Percentiles rank a stretch among this genome's conserved stretches.
These are phyloP conservation scores for Hypoxylon intermedium DNA, from an alignment of 495 filamentous ascomycete genomes.

Conservation along the genomic window DNA sequence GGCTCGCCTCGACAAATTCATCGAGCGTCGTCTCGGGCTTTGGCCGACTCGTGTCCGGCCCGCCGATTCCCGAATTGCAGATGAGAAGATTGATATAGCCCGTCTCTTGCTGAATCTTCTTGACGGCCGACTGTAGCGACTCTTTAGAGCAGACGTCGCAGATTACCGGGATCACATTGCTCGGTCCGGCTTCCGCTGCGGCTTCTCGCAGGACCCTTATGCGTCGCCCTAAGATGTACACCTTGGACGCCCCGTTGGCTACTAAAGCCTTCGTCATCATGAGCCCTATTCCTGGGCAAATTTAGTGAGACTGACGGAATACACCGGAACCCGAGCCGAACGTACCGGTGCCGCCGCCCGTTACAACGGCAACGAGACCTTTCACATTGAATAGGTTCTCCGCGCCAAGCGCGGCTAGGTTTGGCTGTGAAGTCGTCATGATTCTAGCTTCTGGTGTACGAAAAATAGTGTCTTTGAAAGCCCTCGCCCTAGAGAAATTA, in stretches of 20 bases:
- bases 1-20: constrained; percentile 60
- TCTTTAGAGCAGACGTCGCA: constrained; percentile 73
- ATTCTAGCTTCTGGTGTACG: constrained; percentile 8
- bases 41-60: constrained; percentile 52
- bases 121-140: constrained; percentile 61
- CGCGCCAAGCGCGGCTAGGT: constrained; percentile 38
- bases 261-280: constrained; percentile 72
- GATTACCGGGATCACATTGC: constrained; percentile 63
- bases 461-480: too few species aligned
- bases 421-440: constrained; percentile 11
- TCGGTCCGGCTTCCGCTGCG: constrained; percentile 47
- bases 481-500: too few species aligned
- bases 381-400: constrained; percentile 63
- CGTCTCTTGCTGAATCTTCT: constrained; percentile 59
- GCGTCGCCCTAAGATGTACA: constrained; percentile 77
- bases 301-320: not conserved
- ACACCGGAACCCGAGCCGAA: not conserved
- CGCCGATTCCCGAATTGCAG: constrained; percentile 70
- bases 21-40: constrained; percentile 51
- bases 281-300: constrained; percentile 64
- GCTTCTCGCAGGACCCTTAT: constrained; percentile 61
- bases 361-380: constrained; percentile 68
- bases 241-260: constrained; percentile 67
- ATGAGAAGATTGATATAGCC: constrained; percentile 70
- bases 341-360: constrained; percentile 67